These are phyloP conservation scores for Penicillium sp. DNA, from an alignment of 2,329 filamentous ascomycete species.

Conservation along the genomic window DNA sequence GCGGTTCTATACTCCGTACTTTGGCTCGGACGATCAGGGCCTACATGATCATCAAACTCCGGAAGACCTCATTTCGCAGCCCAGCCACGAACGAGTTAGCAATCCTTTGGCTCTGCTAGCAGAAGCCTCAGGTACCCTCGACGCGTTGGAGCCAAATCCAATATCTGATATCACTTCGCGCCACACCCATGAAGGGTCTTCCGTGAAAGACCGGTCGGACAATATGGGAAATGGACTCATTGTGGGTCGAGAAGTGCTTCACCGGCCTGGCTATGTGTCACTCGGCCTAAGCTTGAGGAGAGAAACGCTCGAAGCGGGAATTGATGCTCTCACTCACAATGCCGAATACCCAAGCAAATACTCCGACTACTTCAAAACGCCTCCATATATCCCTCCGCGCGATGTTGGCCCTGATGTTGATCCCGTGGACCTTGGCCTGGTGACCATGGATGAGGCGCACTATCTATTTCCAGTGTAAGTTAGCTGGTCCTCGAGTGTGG, in stretches of 20 bases:
- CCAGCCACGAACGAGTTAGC: constrained; percentile 23
- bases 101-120: constrained; percentile 32
- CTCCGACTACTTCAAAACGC: constrained; percentile 27
- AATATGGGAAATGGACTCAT: not conserved
- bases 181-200: not conserved
- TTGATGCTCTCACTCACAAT: constrained; percentile 19
- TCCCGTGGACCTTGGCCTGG: constrained; percentile 31
- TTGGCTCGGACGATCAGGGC: not conserved
- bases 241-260: constrained; percentile 15
- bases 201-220: not conserved
- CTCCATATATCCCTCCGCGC: constrained; percentile 7
- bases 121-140: constrained; percentile 27
- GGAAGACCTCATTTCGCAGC: not conserved
- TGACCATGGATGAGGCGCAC: constrained; percentile 31
- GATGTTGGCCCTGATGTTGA: constrained; percentile 32
- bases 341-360: constrained; percentile 9
- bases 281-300: constrained; percentile 24
- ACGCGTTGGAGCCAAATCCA: constrained; percentile 9
- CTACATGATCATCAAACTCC: not conserved
- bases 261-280: constrained; percentile 25
- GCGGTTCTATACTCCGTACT: not conserved
- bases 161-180: not conserved
- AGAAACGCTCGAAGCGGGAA: constrained; percentile 21
- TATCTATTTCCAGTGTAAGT: constrained; percentile 30
- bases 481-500: not conserved